A percentile compares a stretch with the other conserved stretches of the same genome.
Conservation (phyloP, 2,329 filamentous ascomycete species). For the Aspergillus neoniger region DNA sequence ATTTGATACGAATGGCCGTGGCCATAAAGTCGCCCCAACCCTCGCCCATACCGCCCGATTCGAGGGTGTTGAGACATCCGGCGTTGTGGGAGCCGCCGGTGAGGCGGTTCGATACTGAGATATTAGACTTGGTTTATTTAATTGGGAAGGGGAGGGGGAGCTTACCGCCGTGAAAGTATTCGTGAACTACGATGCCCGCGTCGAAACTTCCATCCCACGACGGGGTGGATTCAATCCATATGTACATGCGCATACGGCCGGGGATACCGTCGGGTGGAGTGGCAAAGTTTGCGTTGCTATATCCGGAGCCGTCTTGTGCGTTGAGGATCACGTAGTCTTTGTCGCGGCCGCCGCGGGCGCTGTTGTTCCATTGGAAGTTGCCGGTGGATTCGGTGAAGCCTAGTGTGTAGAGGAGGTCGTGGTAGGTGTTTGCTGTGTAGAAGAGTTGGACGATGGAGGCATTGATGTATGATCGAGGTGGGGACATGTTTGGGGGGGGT, state of each 20-base stretch:
- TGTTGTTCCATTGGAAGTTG: slow-evolving; percentile 21
- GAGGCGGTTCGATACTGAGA: slow-evolving; percentile 18
- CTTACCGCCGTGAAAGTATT: slow-evolving; percentile 22
- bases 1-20: slow-evolving; percentile 17
- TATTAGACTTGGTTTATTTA: too few relatives aligned
- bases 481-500: slow-evolving; percentile 2
- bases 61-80: slow-evolving; percentile 12
- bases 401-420: slow-evolving; percentile 19
- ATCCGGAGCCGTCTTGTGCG: slow-evolving; percentile 19
- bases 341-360: slow-evolving; percentile 11
- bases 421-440: slow-evolving; percentile 23
- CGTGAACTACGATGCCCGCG: slow-evolving; percentile 20
- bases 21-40: slow-evolving; percentile 23
- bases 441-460: slow-evolving; percentile 21
- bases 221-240: slow-evolving; percentile 12
- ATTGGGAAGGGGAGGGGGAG: not conserved
- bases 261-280: slow-evolving; percentile 19
- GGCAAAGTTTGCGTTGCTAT: slow-evolving; percentile 20
- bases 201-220: slow-evolving; percentile 17
- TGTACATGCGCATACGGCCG: slow-evolving; percentile 21
- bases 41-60: slow-evolving; percentile 22
- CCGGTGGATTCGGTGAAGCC: slow-evolving; percentile 19
- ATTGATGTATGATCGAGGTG: slow-evolving; percentile 16
- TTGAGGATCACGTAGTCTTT: slow-evolving; percentile 21
- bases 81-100: slow-evolving; percentile 18